Evolutionary conservation across 2,329 filamentous ascomycete genomes (phyloP).

Genomic region (Neurospora sp.): DNA sequence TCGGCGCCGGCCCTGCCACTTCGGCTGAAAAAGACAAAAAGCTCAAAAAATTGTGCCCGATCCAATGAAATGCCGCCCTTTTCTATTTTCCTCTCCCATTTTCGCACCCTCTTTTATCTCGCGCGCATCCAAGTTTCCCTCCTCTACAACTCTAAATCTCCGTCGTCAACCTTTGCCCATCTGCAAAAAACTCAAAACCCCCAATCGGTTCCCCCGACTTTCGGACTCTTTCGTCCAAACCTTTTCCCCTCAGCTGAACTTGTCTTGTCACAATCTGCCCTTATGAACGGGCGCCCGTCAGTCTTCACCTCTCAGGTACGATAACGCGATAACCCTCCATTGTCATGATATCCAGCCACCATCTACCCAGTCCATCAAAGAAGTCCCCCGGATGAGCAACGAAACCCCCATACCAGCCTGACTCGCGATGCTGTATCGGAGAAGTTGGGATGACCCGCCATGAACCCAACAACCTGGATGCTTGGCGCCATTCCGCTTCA

Average conservation of each 20-base stretch:
- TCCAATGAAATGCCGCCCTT: neutral
- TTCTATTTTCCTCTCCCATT: neutral
- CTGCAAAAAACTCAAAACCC: slow-evolving; percentile 7
- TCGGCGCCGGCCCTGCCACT: neutral
- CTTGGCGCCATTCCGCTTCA: neutral
- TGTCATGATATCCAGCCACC: slow-evolving; percentile 4
- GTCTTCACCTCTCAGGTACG: slow-evolving; percentile 80
- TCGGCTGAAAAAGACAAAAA: neutral
- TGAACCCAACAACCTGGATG: neutral
- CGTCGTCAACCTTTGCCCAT: slow-evolving; percentile 7
- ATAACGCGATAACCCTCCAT: slow-evolving; percentile 9
- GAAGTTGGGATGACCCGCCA: neutral
- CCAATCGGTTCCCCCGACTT: slow-evolving; percentile 12
- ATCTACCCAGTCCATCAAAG: slow-evolving; percentile 2
- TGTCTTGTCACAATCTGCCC: slow-evolving; percentile 44
- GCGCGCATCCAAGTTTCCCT: slow-evolving; percentile 4
- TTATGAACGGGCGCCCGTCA: slow-evolving; percentile 79
- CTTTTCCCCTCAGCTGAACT: slow-evolving; percentile 21
- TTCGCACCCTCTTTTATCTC: slow-evolving; percentile 8
- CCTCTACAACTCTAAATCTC: slow-evolving; percentile 6
- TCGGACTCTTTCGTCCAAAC: slow-evolving; percentile 8
- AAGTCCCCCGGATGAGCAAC: neutral
- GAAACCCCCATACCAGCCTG: neutral
- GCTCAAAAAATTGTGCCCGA: neutral
- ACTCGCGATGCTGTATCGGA: neutral